Percentiles rank a stretch among this genome's conserved stretches.
phyloP scores from a whole-genome alignment of 805 yeast species.

The Wickerhamia fluorescens region DNA sequence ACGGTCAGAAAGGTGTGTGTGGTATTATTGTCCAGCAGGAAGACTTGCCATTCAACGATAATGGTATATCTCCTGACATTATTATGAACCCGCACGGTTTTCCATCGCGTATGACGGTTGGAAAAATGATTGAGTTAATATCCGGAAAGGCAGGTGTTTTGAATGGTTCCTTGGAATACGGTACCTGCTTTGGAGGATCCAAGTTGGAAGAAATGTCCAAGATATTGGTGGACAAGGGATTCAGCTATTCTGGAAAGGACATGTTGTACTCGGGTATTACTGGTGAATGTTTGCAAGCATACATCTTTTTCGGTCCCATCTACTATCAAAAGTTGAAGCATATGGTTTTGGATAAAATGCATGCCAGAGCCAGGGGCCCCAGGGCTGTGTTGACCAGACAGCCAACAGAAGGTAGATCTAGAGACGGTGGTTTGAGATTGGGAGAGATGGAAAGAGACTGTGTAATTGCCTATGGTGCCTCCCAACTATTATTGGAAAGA shows the following conservation, averaged over 20 bases:
- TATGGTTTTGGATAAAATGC: slow-evolving; percentile 99
- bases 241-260: slow-evolving; percentile 92
- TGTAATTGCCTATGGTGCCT: slow-evolving; percentile 98
- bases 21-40: slow-evolving; percentile 97
- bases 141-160: slow-evolving; percentile 98
- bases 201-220: slow-evolving; percentile 91
- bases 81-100: slow-evolving; percentile 99
- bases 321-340: slow-evolving; percentile 97
- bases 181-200: slow-evolving; percentile 99
- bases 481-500: slow-evolving; percentile 87
- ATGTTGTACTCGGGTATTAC: slow-evolving; percentile 97
- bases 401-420: slow-evolving; percentile 97
- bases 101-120: slow-evolving; percentile 99
- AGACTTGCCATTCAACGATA: slow-evolving; percentile 91
- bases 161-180: slow-evolving; percentile 86
- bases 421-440: slow-evolving; percentile 97
- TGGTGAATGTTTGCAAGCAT: slow-evolving; percentile 95
- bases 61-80: slow-evolving; percentile 89
- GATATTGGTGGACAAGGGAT: slow-evolving; percentile 84
- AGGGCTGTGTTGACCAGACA: slow-evolving; percentile 96
- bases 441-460: slow-evolving; percentile 99
- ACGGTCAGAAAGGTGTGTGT: slow-evolving; percentile 99
- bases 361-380: slow-evolving; percentile 98
- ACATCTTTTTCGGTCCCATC: slow-evolving; percentile 97
- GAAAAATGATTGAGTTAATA: slow-evolving; percentile 93